Conservation (phyloP, 2,329 filamentous ascomycete genomes). For the Neoascochyta sp. region DNA sequence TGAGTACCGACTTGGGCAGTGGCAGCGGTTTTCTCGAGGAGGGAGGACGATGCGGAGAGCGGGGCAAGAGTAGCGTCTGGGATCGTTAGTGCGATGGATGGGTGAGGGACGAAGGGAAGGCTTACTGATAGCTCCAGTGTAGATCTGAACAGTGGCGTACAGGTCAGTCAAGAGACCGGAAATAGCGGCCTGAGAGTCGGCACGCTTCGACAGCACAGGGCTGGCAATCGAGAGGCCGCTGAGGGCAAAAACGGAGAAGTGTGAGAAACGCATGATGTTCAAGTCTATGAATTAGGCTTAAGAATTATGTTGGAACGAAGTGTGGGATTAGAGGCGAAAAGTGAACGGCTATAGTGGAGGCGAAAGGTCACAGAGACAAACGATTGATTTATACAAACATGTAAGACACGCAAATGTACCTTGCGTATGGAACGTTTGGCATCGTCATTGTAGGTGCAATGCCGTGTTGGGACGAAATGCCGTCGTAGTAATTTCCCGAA, state of each 20-base stretch:
- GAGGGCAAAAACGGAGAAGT: constrained; percentile 12
- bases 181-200: constrained; percentile 11
- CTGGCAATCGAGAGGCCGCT: constrained; percentile 14
- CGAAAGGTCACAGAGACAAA: background rate
- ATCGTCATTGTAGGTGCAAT: background rate
- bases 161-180: constrained; percentile 15
- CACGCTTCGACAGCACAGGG: constrained; percentile 9
- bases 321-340: background rate
- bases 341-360: background rate
- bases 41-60: constrained; percentile 12
- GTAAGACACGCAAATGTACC: background rate
- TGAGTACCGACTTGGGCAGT: constrained; percentile 13
- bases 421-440: background rate
- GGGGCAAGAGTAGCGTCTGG: constrained; percentile 16
- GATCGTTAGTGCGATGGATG: background rate
- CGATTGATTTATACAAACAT: background rate
- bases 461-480: background rate
- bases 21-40: constrained; percentile 16
- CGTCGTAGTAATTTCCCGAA: background rate
- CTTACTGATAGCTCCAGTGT: constrained; percentile 18
- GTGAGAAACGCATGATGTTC: constrained; percentile 15
- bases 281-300: too few species aligned
- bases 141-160: constrained; percentile 15
- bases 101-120: background rate
- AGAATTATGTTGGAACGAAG: too few species aligned